Percentiles rank a stretch among this genome's conserved stretches.
Evolutionary conservation across 1,284 basidiomycete genomes (phyloP).

Genomic region (Melampsora americana): DNA sequence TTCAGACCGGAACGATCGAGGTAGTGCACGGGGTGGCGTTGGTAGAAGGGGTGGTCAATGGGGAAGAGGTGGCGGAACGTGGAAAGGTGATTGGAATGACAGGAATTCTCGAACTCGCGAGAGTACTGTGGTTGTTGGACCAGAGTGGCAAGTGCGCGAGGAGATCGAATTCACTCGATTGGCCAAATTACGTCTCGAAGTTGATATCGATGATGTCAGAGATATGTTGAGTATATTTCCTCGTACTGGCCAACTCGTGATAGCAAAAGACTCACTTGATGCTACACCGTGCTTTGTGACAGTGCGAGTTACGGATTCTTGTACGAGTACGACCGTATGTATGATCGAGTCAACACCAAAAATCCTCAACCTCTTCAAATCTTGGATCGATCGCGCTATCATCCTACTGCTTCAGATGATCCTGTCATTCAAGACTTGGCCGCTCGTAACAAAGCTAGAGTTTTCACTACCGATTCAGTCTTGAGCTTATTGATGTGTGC

Average conservation of each 20-base stretch:
- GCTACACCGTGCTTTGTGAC: slow-evolving; percentile 4
- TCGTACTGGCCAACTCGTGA: too few species aligned
- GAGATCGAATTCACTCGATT: slow-evolving; percentile 96
- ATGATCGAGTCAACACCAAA: slow-evolving; percentile 92
- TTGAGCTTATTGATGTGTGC: slow-evolving; percentile 95
- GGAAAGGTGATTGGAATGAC: slow-evolving; percentile 79
- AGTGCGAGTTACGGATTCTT: slow-evolving; percentile 85
- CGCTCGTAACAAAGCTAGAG: slow-evolving; percentile 70
- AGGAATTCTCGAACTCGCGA: slow-evolving; percentile 95
- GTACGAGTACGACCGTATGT: slow-evolving; percentile 89
- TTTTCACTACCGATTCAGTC: slow-evolving; percentile 95
- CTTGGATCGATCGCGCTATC: slow-evolving; percentile 93
- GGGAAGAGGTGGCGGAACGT: slow-evolving; percentile 59
- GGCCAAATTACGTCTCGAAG: slow-evolving; percentile 83
- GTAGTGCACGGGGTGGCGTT: slow-evolving; percentile 51
- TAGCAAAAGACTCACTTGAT: neutral
- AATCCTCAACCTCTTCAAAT: slow-evolving; percentile 84
- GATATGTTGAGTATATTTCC: slow-evolving; percentile 70
- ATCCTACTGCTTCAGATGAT: slow-evolving; percentile 94
- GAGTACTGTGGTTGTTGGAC: slow-evolving; percentile 86
- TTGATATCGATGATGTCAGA: slow-evolving; percentile 66
- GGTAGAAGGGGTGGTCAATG: slow-evolving; percentile 56
- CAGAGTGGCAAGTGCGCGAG: slow-evolving; percentile 89
- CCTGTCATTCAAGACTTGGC: slow-evolving; percentile 88
- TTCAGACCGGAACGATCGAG: slow-evolving; percentile 48